Evolutionary conservation across 768 basidiomycete genomes (phyloP), one percentile per base, ranked within the genome.

Genomic region (Crepidotus variabilis): DNA sequence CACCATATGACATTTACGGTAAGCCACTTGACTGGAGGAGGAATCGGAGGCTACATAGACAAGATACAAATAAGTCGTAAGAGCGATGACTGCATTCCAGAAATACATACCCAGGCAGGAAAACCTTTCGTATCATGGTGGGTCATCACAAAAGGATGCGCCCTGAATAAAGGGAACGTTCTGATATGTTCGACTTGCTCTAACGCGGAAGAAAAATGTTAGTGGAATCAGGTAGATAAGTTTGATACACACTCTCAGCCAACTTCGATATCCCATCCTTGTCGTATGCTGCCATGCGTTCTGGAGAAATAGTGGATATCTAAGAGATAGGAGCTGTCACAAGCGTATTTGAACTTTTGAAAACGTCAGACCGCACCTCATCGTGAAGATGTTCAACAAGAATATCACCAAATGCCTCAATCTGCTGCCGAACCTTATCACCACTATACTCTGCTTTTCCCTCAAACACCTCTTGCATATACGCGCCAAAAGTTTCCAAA

Each of bases 381-480:
- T 67, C 68, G n/a, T 65, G 56, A 0, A 71, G 60, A 53, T 71
- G 69, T 9, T 60, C 52, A 6, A 63, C 58, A 8, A 71, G 47
- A 3, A 54, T 43, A 45, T 64, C 63, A 1, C 58, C 67, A 50
- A 71, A 69, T 2, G 45, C 55, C 35, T 67, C 56, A 7, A 67
- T 10, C 23, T 67, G 36, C 39, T 16, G 14, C 18, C 39, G 39
- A 11, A 43, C 39, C 14, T 51, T 51, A 13, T 8, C 21, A 24
- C 50, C 50, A 51, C 34, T 34, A 51, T 51, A 51, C 6, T 18
- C 50, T 18, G 21, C 51, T 20, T 28, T 32, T 20, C 33, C 28
- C 1, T 13, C 36, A 21, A 49, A 50, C n/a, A 62, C 61, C 6
- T 21, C 47, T 53, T 60, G 54, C 50, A 67, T 54, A 46, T 64